Conservation (phyloP, 352 stramenopile genomes). For the Hyaloperonospora brassicae region DNA sequence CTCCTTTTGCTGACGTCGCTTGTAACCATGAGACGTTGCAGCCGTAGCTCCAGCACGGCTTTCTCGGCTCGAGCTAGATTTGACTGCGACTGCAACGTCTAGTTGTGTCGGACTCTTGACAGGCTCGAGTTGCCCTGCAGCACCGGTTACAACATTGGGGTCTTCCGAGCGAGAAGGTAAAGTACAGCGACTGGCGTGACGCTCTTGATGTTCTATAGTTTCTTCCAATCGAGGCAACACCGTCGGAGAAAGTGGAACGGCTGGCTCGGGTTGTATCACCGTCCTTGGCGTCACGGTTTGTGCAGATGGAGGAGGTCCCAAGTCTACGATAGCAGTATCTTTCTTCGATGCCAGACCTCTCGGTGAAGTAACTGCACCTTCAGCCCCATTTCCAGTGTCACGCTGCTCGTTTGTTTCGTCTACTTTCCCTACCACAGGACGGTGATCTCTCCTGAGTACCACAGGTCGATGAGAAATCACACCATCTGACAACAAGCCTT, state of each 20-base stretch:
- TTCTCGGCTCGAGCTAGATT: neutral
- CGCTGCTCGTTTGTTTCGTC: conserved; percentile 1
- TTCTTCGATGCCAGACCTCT: conserved; percentile 2
- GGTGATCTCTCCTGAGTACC: neutral
- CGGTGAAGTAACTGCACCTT: conserved; percentile 11
- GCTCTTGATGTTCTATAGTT: neutral
- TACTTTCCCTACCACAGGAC: neutral
- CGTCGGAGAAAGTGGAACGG: neutral
- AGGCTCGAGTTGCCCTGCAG: conserved; percentile 3
- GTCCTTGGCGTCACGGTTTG: conserved; percentile 12
- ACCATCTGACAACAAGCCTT: conserved; percentile 16
- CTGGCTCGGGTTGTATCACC: conserved; percentile 5
- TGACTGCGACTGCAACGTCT: conserved; percentile 15
- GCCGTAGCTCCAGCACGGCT: conserved; percentile 6
- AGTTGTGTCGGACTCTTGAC: conserved; percentile 14
- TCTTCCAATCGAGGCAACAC: neutral
- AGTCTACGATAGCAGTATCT: neutral
- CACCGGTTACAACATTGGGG: neutral
- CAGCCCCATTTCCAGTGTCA: conserved; percentile 4
- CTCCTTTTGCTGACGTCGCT: conserved; percentile 9
- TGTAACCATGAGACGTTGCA: conserved; percentile 8
- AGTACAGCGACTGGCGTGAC: neutral
- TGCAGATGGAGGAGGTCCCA: conserved; percentile 12
- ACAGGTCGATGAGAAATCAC: conserved; percentile 8
- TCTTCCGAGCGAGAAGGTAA: conserved; percentile 9